These are phyloP conservation scores for Teratosphaeria viscida DNA, from an alignment of 2,329 filamentous ascomycete species.

Conservation along the genomic window DNA sequence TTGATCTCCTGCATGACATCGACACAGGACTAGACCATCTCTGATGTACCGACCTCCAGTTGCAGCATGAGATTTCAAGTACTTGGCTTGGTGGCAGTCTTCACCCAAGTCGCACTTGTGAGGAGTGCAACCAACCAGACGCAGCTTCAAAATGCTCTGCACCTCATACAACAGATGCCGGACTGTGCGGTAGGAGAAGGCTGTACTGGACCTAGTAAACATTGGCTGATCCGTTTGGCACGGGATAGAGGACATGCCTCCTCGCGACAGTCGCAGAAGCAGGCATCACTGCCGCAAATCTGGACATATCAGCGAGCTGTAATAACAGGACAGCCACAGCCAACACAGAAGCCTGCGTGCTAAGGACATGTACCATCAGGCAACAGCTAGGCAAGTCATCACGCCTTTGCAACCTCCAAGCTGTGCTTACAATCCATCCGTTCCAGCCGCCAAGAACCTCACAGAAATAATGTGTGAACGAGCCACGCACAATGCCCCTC, in stretches of 20 bases:
- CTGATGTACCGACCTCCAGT: not conserved
- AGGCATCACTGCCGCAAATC: not conserved
- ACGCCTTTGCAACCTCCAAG: not conserved
- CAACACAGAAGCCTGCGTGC: not conserved
- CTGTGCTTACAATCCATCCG: not conserved
- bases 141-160: not conserved
- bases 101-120: not conserved
- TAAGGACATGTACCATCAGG: not conserved
- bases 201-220: not conserved
- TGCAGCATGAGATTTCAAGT: not conserved
- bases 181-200: not conserved
- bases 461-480: not conserved
- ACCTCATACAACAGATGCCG: not conserved
- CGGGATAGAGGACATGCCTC: not conserved
- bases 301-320: not conserved
- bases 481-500: constrained; percentile 1
- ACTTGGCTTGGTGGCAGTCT: not conserved
- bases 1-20: not conserved
- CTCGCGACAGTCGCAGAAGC: not conserved
- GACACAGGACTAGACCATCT: not conserved
- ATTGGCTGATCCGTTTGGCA: not conserved
- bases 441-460: not conserved
- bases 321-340: not conserved
- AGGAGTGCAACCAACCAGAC: not conserved
- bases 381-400: not conserved